A percentile compares a stretch with the other conserved stretches of the same genome.
Conservation (phyloP, 2,329 filamentous ascomycete genomes). For the Bipolaris sorokiniana region DNA sequence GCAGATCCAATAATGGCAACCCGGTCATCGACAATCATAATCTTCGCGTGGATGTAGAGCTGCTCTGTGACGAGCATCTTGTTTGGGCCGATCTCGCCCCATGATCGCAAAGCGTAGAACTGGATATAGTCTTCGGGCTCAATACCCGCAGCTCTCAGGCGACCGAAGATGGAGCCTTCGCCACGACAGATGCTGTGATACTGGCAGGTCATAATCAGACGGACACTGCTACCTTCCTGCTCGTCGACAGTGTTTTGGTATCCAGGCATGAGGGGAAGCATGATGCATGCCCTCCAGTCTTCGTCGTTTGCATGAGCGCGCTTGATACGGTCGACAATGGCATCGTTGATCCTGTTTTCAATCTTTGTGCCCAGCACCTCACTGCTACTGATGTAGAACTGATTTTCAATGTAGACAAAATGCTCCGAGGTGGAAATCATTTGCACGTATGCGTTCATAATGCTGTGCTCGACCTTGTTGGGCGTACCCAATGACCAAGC, state of each 20-base stretch:
- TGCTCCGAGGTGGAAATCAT: slow-evolving; percentile 95
- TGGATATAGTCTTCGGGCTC: slow-evolving; percentile 94
- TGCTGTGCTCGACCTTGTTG: slow-evolving; percentile 87
- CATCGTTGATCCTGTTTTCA: slow-evolving; percentile 91
- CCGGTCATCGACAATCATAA: slow-evolving; percentile 93
- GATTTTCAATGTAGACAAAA: slow-evolving; percentile 98
- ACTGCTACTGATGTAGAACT: slow-evolving; percentile 95
- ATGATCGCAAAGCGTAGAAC: slow-evolving; percentile 90
- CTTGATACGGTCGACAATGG: slow-evolving; percentile 88
- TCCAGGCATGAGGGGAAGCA: slow-evolving; percentile 96
- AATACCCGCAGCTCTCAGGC: slow-evolving; percentile 77
- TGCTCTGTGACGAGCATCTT: slow-evolving; percentile 91
- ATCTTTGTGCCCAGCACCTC: slow-evolving; percentile 87
- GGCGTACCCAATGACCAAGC: slow-evolving; percentile 90
- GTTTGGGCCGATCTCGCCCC: slow-evolving; percentile 86
- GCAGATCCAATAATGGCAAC: slow-evolving; percentile 94
- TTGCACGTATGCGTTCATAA: slow-evolving; percentile 93
- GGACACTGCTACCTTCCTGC: slow-evolving; percentile 91
- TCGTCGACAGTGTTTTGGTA: slow-evolving; percentile 97
- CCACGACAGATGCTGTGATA: slow-evolving; percentile 95
- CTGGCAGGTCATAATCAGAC: slow-evolving; percentile 95
- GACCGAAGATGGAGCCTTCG: slow-evolving; percentile 88
- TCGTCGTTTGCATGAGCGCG: slow-evolving; percentile 83
- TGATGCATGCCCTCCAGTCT: slow-evolving; percentile 85
- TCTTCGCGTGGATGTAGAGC: slow-evolving; percentile 97